A percentile compares a stretch with the other conserved stretches of the same genome.
Evolutionary conservation across 257 asterid genomes (phyloP).

Genomic region (Solanum pimpinellifolium): DNA sequence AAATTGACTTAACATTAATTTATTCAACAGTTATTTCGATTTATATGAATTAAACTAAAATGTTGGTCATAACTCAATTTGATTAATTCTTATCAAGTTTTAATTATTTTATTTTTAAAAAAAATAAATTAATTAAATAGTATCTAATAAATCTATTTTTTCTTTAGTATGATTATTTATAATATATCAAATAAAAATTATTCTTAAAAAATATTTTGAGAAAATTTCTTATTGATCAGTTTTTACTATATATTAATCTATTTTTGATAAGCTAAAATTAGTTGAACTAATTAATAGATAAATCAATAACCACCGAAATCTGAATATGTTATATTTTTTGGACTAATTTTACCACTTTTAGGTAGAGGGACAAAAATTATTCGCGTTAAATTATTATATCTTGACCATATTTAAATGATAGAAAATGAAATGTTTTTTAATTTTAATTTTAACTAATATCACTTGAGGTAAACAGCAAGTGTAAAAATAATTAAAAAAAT

Average conservation of each 20-base stretch:
- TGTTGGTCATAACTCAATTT: neutral
- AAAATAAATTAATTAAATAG: neutral
- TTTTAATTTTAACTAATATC: no score
- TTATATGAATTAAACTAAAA: neutral
- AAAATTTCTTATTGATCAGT: no score
- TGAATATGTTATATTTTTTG: neutral
- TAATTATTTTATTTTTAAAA: neutral
- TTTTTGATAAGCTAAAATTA: neutral
- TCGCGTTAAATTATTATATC: no score
- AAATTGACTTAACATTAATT: neutral
- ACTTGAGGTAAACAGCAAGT: no score
- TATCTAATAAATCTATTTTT: neutral
- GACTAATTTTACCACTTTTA: neutral
- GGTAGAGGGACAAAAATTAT: neutral
- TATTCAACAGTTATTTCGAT: neutral
- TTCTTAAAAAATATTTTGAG: no score
- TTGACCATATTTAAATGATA: no score
- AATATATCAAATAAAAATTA: neutral
- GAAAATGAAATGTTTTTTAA: no score
- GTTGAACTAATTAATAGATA: no score
- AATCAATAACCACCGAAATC: no score
- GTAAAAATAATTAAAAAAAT: no score
- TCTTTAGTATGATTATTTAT: no score
- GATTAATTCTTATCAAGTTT: neutral
- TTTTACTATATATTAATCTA: neutral